Evolutionary conservation across 345 rosid species (phyloP), one percentile per base, ranked within the genome.

Genomic region (Nephelium lappaceum): DNA sequence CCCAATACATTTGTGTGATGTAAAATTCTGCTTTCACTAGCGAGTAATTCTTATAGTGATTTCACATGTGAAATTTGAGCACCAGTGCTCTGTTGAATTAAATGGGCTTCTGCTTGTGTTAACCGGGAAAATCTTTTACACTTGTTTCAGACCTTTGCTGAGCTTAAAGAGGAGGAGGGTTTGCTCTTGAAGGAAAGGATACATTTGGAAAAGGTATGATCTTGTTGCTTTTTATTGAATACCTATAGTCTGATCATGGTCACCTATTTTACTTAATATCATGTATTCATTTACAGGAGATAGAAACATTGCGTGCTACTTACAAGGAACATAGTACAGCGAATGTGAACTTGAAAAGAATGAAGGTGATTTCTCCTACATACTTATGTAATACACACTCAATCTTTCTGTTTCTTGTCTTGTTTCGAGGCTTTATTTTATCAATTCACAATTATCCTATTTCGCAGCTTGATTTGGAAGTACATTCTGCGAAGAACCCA

Each of bases 261-360:
- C 73, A 8, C 45, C 14, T 38, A 6, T 31, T 36, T 74, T 5
- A 4, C 3, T 25, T 27, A 5, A 64, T 7, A n/a, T 81, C 49
- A 15, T 25, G 0, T 53, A 6, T 73, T 81, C 53, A 23, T 81
- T 81, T 49, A 78, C 88, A 94, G 97, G 92, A 95, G 78, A 67
- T 95, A 51, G 89, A 92, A 42, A 84, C 85, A 5, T 69, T 89
- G 61, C 86, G 80, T 47, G 86, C 89, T 25, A 88, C 90, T 39
- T 88, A 76, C 38, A 68, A 84, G 60, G 90, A 88, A 66, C 88
- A 87, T 42, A 85, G 75, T 42, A 84, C 78, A 14, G 86, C 68
- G 78, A 95, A 93, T 63, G 86, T 89, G 79, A 88, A 77, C 78
- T 81, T 95, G 86, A 95, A 95, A 87, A 90, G 86, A 78, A 88